Conservation (phyloP, 164 flowering plant genomes). For the Berberis vulgaris region DNA sequence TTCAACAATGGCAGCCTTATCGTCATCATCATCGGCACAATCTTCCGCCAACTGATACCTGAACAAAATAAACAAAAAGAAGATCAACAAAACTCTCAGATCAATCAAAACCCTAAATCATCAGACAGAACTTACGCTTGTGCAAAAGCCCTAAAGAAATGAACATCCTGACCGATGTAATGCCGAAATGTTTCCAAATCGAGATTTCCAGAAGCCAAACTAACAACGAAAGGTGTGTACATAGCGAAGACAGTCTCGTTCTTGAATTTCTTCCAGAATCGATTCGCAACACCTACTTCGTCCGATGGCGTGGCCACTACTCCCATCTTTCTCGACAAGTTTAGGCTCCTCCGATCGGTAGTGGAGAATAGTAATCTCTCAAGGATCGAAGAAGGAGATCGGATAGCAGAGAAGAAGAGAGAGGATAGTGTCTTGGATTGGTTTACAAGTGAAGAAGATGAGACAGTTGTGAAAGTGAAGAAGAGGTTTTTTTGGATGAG, state of each 20-base stretch:
- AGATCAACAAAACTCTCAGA: not conserved
- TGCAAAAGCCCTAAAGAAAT: slow-evolving; percentile 70
- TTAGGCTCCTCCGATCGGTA: no score
- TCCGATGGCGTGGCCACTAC: slow-evolving; percentile 5
- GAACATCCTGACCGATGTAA: slow-evolving; percentile 68
- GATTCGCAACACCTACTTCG: slow-evolving; percentile 44
- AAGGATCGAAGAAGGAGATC: not conserved
- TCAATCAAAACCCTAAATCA: not conserved
- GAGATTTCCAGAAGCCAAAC: slow-evolving; percentile 65
- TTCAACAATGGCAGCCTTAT: slow-evolving; percentile 45
- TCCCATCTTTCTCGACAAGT: slow-evolving; percentile 3
- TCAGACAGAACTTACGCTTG: slow-evolving; percentile 55
- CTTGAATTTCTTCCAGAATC: slow-evolving; percentile 59
- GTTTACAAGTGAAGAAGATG: not conserved
- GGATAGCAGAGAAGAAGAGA: not conserved
- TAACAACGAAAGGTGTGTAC: slow-evolving; percentile 65
- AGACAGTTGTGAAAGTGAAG: not conserved
- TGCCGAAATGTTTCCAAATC: slow-evolving; percentile 51
- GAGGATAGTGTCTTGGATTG: not conserved
- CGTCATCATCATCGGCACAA: slow-evolving; percentile 93
- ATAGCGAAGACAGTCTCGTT: slow-evolving; percentile 46
- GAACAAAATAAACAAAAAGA: slow-evolving; percentile 2
- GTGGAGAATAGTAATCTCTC: not conserved
- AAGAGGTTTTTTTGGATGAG: not conserved
- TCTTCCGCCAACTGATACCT: slow-evolving; percentile 84